Percentiles rank a stretch among this genome's conserved stretches.
phyloP scores from a whole-genome alignment of 2,329 filamentous ascomycete genomes.

The Ascochyta koolunga region DNA sequence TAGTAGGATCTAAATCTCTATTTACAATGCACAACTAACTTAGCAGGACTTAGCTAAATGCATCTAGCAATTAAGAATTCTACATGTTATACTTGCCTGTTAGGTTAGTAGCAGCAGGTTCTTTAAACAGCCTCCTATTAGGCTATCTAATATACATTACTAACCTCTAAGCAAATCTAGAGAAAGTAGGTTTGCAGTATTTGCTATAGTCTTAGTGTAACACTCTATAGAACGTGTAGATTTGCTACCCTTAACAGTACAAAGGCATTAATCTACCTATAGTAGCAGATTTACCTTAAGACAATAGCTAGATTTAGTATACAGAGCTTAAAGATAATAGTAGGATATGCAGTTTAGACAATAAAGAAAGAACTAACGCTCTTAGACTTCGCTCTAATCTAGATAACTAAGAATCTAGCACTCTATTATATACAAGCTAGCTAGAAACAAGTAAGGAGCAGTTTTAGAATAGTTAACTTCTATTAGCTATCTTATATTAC shows the following conservation, averaged over 20 bases:
- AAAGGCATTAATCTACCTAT: background rate
- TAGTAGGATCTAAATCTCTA: constrained; percentile 31
- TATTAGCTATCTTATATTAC: too few species aligned
- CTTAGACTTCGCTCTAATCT: background rate
- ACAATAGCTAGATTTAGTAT: background rate
- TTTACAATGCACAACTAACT: background rate
- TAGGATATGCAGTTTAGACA: background rate
- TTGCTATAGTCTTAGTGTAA: constrained; percentile 1
- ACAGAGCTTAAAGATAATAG: background rate
- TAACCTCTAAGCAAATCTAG: constrained; percentile 3
- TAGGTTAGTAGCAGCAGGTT: constrained; percentile 11
- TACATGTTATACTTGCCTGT: constrained; percentile 54
- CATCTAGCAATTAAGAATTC: constrained; percentile 54
- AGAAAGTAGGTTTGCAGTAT: background rate
- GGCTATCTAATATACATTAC: constrained; percentile 11
- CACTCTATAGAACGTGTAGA: constrained; percentile 8
- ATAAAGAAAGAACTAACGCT: background rate
- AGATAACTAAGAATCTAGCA: background rate
- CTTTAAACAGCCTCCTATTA: background rate
- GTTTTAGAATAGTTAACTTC: too few species aligned
- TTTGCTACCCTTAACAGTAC: constrained; percentile 5
- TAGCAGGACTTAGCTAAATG: constrained; percentile 22
- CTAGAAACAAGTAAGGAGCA: too few species aligned
- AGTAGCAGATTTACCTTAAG: background rate
- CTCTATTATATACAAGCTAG: background rate